Base-by-base conservation (phyloP, 2,329 filamentous ascomycete species). In the Sphaceloma murrayae region DNA sequence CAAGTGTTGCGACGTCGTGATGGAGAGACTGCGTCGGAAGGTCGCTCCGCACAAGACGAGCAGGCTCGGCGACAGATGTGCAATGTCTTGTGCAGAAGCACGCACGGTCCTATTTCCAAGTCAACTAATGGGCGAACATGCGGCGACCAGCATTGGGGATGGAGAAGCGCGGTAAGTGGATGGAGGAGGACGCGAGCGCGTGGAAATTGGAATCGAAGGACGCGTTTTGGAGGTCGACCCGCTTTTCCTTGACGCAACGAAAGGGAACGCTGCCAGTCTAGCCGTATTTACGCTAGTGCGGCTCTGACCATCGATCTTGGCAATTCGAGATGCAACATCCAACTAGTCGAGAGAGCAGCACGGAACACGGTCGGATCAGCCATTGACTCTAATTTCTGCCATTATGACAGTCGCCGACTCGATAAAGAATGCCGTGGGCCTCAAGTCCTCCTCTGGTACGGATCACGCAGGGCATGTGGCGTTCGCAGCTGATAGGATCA, bases 381-480 rank as follows among this genome's bases (percentile, higher is more conserved):
- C n/a, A 21, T 7, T 19, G 19, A 42, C 32, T 38, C 19, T 6
- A 27, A 27, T 9, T 17, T 32, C 40, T 31, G 21, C 40, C 56
- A 58, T 48, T 47, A 67, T 67, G 64, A 61, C 64, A 26, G 50
- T 67, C 53, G 60, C 62, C 40, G 67, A 70, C 38, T 61, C 58
- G 33, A 63, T 69, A 51, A 70, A 70, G 58, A 62, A 66, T 45
- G 66, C 66, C 49, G 66, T 70, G 47, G 67, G 68, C 49, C 60
- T 70, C 47, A 56, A 57, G 14, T 54, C 54, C 29, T 48, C 53
- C 34, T 56, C 53, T 56, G 58, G 55, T 67, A 58, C 60, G 57
- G 46, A 29, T 7, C 14, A 4, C 8, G 16, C 31, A 14, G 7
- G 5, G 8, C 22, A 9, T 7, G 16, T 21, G 3, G 9, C 2